Evolutionary conservation across 139 green algal species (phyloP).

Genomic region (Tetradesmus obliquus): DNA sequence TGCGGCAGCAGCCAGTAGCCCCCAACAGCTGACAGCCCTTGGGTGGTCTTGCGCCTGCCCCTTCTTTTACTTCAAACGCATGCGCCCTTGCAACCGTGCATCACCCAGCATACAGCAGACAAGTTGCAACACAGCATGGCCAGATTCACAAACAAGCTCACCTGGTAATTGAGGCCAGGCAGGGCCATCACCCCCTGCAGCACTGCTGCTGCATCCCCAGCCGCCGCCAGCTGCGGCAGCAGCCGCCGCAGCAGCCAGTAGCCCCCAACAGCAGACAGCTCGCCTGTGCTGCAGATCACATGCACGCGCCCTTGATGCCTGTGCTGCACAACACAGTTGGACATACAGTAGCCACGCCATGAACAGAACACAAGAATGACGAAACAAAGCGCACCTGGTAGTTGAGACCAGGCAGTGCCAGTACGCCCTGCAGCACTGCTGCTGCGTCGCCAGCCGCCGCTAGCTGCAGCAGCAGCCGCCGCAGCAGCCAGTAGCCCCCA

Average conservation of each 20-base stretch:
- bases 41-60: too few relatives aligned
- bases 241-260: too few relatives aligned
- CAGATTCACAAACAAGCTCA: not conserved
- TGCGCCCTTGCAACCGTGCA: too few relatives aligned
- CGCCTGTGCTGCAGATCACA: too few relatives aligned
- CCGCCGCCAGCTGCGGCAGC: not conserved
- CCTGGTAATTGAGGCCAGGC: not conserved
- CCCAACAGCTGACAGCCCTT: too few relatives aligned
- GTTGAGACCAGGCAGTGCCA: not conserved
- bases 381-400: too few relatives aligned
- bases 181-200: not conserved
- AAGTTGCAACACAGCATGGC: not conserved
- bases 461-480: conserved; percentile 13
- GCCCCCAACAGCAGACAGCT: too few relatives aligned
- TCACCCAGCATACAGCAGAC: not conserved
- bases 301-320: too few relatives aligned
- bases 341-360: too few relatives aligned
- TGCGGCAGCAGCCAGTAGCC: not conserved
- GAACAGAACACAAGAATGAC: too few relatives aligned
- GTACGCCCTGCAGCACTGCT: not conserved
- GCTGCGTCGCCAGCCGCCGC: not conserved
- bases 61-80: too few relatives aligned
- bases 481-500: conserved; percentile 31
- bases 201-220: not conserved
- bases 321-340: too few relatives aligned